Percentiles rank a stretch among this genome's conserved stretches.
Conservation (phyloP, 1,284 basidiomycete genomes). For the Irpex sp. region DNA sequence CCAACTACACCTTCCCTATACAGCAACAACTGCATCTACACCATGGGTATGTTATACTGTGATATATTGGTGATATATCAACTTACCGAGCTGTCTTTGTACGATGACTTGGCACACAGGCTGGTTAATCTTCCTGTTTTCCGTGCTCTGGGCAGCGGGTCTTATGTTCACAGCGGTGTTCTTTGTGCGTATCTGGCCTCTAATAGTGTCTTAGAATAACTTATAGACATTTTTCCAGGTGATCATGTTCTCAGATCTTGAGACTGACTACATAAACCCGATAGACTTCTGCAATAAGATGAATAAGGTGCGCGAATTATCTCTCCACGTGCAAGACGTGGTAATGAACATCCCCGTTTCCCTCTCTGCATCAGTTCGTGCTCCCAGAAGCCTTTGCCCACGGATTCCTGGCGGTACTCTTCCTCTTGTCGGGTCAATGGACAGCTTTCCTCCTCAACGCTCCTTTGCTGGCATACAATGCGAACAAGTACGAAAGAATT, state of each 20-base stretch:
- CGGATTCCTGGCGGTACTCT: conserved; percentile 83
- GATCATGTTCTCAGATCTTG: conserved; percentile 99
- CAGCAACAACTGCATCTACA: neutral
- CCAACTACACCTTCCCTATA: neutral
- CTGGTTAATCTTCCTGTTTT: conserved; percentile 86
- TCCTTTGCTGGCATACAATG: conserved; percentile 88
- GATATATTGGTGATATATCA: neutral
- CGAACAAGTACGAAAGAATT: conserved; percentile 79
- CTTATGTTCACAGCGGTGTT: conserved; percentile 97
- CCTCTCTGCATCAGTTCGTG: conserved; percentile 71
- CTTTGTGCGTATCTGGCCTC: conserved; percentile 66
- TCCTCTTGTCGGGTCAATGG: conserved; percentile 95
- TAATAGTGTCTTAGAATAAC: neutral
- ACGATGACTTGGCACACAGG: conserved; percentile 40
- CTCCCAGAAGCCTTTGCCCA: conserved; percentile 97
- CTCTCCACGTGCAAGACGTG: neutral
- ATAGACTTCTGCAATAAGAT: conserved; percentile 99
- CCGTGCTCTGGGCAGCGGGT: conserved; percentile 89
- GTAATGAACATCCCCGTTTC: neutral
- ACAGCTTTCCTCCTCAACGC: conserved; percentile 89
- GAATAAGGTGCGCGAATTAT: conserved; percentile 71
- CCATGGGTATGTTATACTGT: neutral
- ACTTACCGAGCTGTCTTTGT: neutral
- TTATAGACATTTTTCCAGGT: conserved; percentile 57
- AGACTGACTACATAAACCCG: conserved; percentile 99